These are phyloP conservation scores for Penicillium angulare DNA, from an alignment of 495 filamentous ascomycete genomes.

Conservation along the genomic window DNA sequence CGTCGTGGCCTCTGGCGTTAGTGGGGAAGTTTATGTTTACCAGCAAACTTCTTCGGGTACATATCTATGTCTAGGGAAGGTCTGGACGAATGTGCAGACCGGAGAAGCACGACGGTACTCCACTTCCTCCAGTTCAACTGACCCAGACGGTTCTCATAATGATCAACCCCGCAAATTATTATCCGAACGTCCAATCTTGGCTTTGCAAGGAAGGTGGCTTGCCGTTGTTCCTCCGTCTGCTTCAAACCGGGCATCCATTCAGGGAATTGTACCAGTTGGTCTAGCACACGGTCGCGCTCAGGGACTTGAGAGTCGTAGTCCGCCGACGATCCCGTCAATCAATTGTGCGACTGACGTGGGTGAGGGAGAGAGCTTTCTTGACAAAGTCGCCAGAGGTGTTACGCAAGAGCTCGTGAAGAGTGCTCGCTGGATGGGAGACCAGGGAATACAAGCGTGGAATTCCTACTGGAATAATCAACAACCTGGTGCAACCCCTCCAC, in stretches of 20 bases:
- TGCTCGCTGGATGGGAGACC: constrained; percentile 81
- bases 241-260: constrained; percentile 66
- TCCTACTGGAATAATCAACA: constrained; percentile 79
- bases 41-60: constrained; percentile 40
- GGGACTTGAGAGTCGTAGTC: constrained; percentile 65
- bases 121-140: constrained; percentile 54
- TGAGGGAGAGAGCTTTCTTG: constrained; percentile 75
- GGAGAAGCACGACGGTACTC: constrained; percentile 48
- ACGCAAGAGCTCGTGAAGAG: constrained; percentile 89
- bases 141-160: constrained; percentile 50
- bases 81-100: constrained; percentile 79
- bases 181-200: constrained; percentile 63
- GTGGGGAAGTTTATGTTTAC: constrained; percentile 84
- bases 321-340: constrained; percentile 71
- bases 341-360: constrained; percentile 76
- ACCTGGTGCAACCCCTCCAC: constrained; percentile 22
- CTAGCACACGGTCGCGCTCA: constrained; percentile 54
- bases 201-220: constrained; percentile 78
- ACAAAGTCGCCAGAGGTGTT: constrained; percentile 81
- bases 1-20: constrained; percentile 72
- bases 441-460: constrained; percentile 83
- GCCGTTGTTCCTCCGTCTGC: constrained; percentile 75
- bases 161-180: constrained; percentile 45
- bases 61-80: constrained; percentile 78
- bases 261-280: constrained; percentile 50